phyloP scores from a whole-genome alignment of 805 yeast genomes.

The Groenewaldozyma salmanticensis region DNA sequence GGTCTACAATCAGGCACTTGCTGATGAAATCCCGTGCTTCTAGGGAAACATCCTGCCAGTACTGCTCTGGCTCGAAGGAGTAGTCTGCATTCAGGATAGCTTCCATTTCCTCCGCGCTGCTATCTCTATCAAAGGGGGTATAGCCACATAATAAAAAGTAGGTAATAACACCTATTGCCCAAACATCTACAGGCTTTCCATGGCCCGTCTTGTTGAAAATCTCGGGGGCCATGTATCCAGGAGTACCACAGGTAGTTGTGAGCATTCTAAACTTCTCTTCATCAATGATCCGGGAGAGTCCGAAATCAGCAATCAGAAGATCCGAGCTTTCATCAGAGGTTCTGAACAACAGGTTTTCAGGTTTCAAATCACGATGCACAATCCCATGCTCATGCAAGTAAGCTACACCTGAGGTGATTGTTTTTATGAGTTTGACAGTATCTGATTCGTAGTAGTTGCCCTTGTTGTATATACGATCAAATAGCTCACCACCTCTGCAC shows the following conservation, averaged over 20 bases:
- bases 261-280: slow-evolving; percentile 30
- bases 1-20: slow-evolving; percentile 41
- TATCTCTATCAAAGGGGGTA: slow-evolving; percentile 70
- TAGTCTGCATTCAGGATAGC: slow-evolving; percentile 54
- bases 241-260: slow-evolving; percentile 53
- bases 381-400: slow-evolving; percentile 51
- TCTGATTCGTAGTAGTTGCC: slow-evolving; percentile 40
- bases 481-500: slow-evolving; percentile 61
- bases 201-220: slow-evolving; percentile 45
- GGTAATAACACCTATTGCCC: slow-evolving; percentile 69
- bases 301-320: slow-evolving; percentile 52
- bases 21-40: slow-evolving; percentile 52
- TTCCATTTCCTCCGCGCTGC: slow-evolving; percentile 54
- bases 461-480: slow-evolving; percentile 43
- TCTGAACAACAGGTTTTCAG: slow-evolving; percentile 55
- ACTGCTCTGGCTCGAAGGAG: slow-evolving; percentile 50
- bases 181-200: slow-evolving; percentile 52
- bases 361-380: slow-evolving; percentile 65
- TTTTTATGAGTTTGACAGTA: slow-evolving; percentile 39
- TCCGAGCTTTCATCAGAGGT: slow-evolving; percentile 30
- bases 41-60: slow-evolving; percentile 42
- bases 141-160: slow-evolving; percentile 66
- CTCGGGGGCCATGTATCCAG: slow-evolving; percentile 72
- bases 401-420: slow-evolving; percentile 44
- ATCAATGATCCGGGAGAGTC: slow-evolving; percentile 45